Evolutionary conservation across 257 asterid genomes (phyloP), one percentile per base, ranked within the genome.

Genomic region (Primulina huaijiensis): DNA sequence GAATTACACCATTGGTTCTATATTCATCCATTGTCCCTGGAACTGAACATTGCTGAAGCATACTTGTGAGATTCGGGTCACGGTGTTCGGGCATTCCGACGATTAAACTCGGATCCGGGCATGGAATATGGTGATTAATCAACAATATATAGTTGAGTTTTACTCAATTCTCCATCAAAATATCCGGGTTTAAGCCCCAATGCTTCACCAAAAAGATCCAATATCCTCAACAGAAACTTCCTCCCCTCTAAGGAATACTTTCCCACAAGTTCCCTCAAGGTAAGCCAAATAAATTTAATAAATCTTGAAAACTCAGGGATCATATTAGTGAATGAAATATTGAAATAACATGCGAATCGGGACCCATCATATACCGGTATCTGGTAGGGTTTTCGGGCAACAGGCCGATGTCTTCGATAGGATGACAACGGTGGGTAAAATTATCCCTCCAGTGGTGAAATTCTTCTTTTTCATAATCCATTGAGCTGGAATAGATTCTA

Each of bases 41-140:
- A 30, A 78, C 79, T 1, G 77, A 63, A 57, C 83, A 74, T 72
- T 89, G 95, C 3, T 84, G 81, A 33, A 89, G 86, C 68, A 89
- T 64, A 75, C 77, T 92, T 7, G 89, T 79, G 56, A 92, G 85
- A 53, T 85, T 86, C 1, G 97, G 93, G 33, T 87, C 96, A 9
- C 73, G 17, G 63, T 92, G 97, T 55, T 72, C 78, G 2, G 86
- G 85, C 82, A 89, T 69, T 60, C 95, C 98, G 19, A 89, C 64
- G 0, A 95, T 87, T 43, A 86, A 62, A 35, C 83, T 82, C 3
- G 98, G 98, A 59, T 92, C 75, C 0, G 96, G 92, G 70, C 98
- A 89, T 43, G 92, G 86, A 5, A 87, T 86, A 25, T 92, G 89
- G 69, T 88, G 77, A 79, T 89, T 92, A 31, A 82, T 87, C 1